These are phyloP conservation scores for Hibiscus syriacus DNA, from an alignment of 345 rosid species.

Conservation along the genomic window DNA sequence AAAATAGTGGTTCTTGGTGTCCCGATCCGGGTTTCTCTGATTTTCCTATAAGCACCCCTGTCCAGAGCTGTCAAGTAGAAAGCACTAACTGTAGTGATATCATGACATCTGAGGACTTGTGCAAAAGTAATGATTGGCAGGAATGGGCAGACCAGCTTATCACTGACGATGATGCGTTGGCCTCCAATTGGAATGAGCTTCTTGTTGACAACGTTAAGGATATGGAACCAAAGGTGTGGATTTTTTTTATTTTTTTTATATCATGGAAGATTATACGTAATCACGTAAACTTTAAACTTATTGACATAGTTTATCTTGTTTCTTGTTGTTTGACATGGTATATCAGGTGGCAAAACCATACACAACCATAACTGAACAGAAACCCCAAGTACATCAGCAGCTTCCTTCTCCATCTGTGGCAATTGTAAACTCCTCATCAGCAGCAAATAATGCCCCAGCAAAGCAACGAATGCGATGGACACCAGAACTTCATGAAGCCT, in stretches of 20 bases:
- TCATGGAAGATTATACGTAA: slow-evolving; percentile 9
- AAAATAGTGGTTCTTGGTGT: slow-evolving; percentile 52
- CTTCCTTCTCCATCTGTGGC: slow-evolving; percentile 50
- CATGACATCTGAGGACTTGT: slow-evolving; percentile 45
- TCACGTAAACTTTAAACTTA: neutral
- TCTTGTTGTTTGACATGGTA: slow-evolving; percentile 42
- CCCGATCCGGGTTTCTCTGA: slow-evolving; percentile 39
- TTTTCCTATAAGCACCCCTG: slow-evolving; percentile 34
- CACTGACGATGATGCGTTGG: slow-evolving; percentile 50
- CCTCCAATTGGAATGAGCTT: slow-evolving; percentile 52
- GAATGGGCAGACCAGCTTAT: slow-evolving; percentile 85
- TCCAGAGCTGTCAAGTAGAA: no score
- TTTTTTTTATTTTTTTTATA: slow-evolving; percentile 8
- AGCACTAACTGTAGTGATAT: slow-evolving; percentile 31
- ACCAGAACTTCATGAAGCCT: slow-evolving; percentile 80
- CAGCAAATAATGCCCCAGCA: slow-evolving; percentile 49
- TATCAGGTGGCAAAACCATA: slow-evolving; percentile 40
- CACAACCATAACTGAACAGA: slow-evolving; percentile 29
- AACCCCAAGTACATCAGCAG: slow-evolving; percentile 34
- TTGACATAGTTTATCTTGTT: slow-evolving; percentile 5
- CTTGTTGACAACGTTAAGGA: slow-evolving; percentile 37
- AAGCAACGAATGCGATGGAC: slow-evolving; percentile 96
- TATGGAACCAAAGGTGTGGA: slow-evolving; percentile 55
- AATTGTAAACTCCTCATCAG: slow-evolving; percentile 33
- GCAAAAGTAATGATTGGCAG: no score